Evolutionary conservation across 495 filamentous ascomycete species (phyloP).

Genomic region (Penicillium atrosanguineum): DNA sequence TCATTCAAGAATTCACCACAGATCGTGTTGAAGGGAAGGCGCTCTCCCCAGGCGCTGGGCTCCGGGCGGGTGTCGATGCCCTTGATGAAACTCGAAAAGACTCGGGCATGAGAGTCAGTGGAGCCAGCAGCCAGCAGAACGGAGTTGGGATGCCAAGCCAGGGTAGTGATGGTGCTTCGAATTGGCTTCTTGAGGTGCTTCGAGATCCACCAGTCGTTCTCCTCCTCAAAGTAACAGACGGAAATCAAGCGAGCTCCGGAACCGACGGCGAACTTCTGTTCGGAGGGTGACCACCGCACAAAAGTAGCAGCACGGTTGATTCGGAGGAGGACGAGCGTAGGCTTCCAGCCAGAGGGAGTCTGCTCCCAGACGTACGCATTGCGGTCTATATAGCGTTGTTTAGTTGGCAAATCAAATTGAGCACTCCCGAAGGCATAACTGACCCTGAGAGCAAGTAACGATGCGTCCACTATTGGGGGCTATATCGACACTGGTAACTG

Average conservation of each 20-base stretch:
- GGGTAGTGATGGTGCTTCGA: constrained; percentile 88
- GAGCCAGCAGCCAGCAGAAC: constrained; percentile 91
- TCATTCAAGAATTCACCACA: constrained; percentile 95
- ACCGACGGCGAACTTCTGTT: constrained; percentile 95
- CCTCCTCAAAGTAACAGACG: constrained; percentile 98
- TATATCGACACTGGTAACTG: constrained; percentile 93
- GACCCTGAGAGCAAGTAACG: constrained; percentile 95
- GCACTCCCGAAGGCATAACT: not conserved
- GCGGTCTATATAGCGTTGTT: constrained; percentile 61
- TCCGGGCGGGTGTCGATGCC: constrained; percentile 85
- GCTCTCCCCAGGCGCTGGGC: constrained; percentile 88
- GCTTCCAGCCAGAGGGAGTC: constrained; percentile 87
- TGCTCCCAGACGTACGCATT: constrained; percentile 98
- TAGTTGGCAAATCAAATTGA: not conserved
- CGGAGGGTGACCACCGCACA: constrained; percentile 95
- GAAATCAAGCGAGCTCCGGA: constrained; percentile 94
- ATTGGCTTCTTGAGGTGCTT: constrained; percentile 99
- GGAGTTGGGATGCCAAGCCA: constrained; percentile 96
- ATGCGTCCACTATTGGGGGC: constrained; percentile 86
- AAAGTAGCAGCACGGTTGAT: constrained; percentile 97
- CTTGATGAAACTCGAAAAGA: constrained; percentile 95
- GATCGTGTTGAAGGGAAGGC: constrained; percentile 94
- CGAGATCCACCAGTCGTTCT: constrained; percentile 99
- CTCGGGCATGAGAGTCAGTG: constrained; percentile 94
- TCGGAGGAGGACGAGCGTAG: constrained; percentile 91